These are phyloP conservation scores for Penstemon newberryi DNA, from an alignment of 257 asterid species.

Conservation along the genomic window DNA sequence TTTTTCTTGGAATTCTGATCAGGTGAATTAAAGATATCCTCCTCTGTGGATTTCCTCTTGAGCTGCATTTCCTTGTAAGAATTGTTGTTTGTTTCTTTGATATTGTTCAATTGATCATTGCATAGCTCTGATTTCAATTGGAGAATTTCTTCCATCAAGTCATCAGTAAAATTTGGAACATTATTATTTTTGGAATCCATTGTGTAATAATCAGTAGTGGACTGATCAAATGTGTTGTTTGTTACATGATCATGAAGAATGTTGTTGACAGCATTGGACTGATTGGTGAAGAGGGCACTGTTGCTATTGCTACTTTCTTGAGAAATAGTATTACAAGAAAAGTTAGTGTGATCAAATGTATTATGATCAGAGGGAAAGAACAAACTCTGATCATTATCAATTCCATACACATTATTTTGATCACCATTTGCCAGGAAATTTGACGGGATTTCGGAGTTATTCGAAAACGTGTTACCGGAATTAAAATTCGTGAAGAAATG, in stretches of 20 bases:
- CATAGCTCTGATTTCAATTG: conserved; percentile 34
- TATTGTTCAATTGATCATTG: conserved; percentile 22
- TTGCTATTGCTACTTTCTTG: conserved; percentile 57
- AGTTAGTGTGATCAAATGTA: conserved; percentile 5
- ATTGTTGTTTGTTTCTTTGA: conserved; percentile 23
- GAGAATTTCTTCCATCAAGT: conserved; percentile 35
- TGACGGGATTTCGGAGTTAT: conserved; percentile 20
- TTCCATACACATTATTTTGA: conserved; percentile 19
- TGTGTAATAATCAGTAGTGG: conserved; percentile 27
- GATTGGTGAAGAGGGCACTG: conserved; percentile 21
- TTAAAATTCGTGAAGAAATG: conserved; percentile 36
- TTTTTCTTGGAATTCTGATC: conserved; percentile 47
- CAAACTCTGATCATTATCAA: conserved; percentile 14
- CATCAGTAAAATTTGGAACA: conserved; percentile 28
- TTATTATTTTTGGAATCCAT: conserved; percentile 28
- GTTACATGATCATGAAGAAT: conserved; percentile 15
- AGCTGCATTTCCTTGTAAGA: conserved; percentile 35
- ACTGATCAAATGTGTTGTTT: conserved; percentile 25
- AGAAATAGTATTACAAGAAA: conserved; percentile 33
- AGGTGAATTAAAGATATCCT: background rate
- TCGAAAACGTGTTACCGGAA: conserved; percentile 25
- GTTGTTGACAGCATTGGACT: conserved; percentile 14
- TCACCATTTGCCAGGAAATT: conserved; percentile 15
- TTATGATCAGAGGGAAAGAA: conserved; percentile 20
- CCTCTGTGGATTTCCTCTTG: conserved; percentile 44